Evolutionary conservation across 768 basidiomycete species (phyloP).

Genomic region (Lentinula guzmanii): DNA sequence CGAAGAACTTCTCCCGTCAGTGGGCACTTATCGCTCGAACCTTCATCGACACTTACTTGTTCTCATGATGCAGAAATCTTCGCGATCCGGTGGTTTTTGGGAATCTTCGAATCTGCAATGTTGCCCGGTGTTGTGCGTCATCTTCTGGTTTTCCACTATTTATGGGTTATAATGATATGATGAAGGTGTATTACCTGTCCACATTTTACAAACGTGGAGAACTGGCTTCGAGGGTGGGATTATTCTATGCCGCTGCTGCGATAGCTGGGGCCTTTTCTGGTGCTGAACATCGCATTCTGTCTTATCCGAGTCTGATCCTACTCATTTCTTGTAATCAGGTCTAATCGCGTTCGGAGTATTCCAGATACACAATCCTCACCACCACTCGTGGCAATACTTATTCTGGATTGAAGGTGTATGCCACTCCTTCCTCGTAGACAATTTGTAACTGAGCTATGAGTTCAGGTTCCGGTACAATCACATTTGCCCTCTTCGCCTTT

Average conservation of each 20-base stretch:
- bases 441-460: neutral
- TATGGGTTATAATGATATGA: neutral
- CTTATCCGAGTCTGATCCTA: neutral
- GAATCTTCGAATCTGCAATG: constrained; percentile 43
- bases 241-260: constrained; percentile 45
- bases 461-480: constrained; percentile 32
- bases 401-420: constrained; percentile 45
- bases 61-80: constrained; percentile 28
- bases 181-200: constrained; percentile 42
- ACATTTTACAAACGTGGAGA: constrained; percentile 47
- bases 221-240: constrained; percentile 41
- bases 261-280: constrained; percentile 44
- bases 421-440: neutral
- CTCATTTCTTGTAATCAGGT: constrained; percentile 16
- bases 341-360: constrained; percentile 49
- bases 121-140: constrained; percentile 34
- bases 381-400: constrained; percentile 45
- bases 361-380: constrained; percentile 32
- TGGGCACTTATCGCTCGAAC: neutral
- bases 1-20: constrained; percentile 40
- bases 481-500: constrained; percentile 39
- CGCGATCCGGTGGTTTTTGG: constrained; percentile 43
- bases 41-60: neutral
- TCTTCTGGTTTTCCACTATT: neutral
- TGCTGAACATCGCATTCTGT: constrained; percentile 6